phyloP scores from a whole-genome alignment of 306 rosid genomes.

The Quercus mongolica region DNA sequence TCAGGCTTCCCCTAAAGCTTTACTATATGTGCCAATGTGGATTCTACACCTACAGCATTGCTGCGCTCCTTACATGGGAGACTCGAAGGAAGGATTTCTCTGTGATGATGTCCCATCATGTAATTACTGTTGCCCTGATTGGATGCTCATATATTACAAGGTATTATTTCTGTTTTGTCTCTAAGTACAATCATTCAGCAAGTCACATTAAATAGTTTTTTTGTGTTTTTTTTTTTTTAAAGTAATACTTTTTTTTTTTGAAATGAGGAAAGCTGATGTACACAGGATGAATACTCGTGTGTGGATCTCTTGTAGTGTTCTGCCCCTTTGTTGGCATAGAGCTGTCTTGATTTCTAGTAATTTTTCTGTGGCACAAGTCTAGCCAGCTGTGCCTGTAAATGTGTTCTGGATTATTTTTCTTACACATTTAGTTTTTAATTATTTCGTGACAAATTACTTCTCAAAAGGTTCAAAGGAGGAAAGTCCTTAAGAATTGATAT shows the following conservation, averaged over 20 bases:
- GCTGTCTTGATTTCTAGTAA: not conserved
- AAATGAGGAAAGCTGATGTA: too few relatives aligned
- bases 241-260: too few relatives aligned
- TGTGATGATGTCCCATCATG: conserved; percentile 96
- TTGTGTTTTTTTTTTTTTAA: not conserved
- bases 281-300: too few relatives aligned
- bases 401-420: not conserved
- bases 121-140: conserved; percentile 75
- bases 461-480: not conserved
- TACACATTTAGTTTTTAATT: not conserved
- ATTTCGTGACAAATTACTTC: not conserved
- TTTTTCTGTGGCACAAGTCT: not conserved
- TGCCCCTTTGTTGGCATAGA: not conserved
- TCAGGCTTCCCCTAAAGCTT: conserved; percentile 70
- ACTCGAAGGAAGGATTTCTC: conserved; percentile 94
- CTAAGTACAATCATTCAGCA: not conserved
- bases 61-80: conserved; percentile 90
- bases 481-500: not conserved
- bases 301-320: not conserved
- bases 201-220: not conserved
- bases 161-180: conserved; percentile 36
- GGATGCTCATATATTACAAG: conserved; percentile 74
- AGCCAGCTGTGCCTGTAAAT: not conserved
- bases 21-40: conserved; percentile 92
- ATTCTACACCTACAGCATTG: conserved; percentile 86